These are phyloP conservation scores for Agaricus subrufescens DNA, from an alignment of 768 basidiomycete species.

Conservation along the genomic window DNA sequence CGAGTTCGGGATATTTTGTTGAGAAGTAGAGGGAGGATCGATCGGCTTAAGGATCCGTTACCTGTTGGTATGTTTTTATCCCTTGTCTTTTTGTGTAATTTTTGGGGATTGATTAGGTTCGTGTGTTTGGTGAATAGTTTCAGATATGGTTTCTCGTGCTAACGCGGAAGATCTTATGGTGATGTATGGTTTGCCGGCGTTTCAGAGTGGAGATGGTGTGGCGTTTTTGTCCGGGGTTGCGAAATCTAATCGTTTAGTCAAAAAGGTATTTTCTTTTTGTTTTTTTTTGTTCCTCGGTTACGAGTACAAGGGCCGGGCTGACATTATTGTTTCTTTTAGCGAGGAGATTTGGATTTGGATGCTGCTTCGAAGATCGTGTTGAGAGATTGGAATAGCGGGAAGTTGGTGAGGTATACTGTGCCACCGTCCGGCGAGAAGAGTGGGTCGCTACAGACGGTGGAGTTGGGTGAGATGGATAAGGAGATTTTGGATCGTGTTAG, in stretches of 20 bases:
- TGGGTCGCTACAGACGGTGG: constrained; percentile 18
- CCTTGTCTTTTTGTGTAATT: neutral
- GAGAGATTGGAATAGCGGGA: constrained; percentile 79
- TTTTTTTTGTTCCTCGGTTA: constrained; percentile 11
- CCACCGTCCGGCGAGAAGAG: constrained; percentile 17
- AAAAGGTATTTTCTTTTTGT: constrained; percentile 50
- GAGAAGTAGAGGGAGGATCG: constrained; percentile 76
- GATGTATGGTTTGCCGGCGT: constrained; percentile 80
- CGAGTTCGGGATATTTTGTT: constrained; percentile 72
- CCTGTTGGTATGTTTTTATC: constrained; percentile 50
- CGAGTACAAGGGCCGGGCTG: neutral
- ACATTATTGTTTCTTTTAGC: constrained; percentile 36
- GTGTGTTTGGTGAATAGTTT: constrained; percentile 35
- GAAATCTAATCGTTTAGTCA: constrained; percentile 67
- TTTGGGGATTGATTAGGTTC: no score
- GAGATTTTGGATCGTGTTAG: constrained; percentile 40
- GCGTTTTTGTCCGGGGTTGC: constrained; percentile 79
- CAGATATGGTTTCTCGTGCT: constrained; percentile 63
- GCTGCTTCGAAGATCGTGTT: constrained; percentile 76
- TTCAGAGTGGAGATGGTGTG: constrained; percentile 57
- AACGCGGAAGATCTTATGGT: constrained; percentile 84
- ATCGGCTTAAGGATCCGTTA: constrained; percentile 77
- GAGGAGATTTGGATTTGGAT: constrained; percentile 65
- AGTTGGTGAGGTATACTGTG: constrained; percentile 66
- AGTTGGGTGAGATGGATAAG: constrained; percentile 40